Evolutionary conservation across 108 stramenopile species (phyloP).

Genomic region (Mayamaea pseudoterrestris): DNA sequence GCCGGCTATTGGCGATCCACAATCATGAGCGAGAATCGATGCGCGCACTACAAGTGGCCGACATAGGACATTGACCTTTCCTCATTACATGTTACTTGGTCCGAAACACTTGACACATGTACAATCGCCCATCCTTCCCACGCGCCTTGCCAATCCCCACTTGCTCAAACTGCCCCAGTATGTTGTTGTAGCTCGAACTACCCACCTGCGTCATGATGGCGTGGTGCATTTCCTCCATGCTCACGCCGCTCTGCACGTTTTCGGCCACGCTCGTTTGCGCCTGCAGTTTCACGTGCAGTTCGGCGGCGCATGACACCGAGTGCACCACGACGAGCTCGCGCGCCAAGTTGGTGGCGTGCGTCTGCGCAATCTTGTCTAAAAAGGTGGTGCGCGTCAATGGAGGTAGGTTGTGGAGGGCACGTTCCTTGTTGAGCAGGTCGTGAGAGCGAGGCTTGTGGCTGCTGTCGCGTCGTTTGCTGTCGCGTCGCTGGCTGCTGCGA

Average conservation of each 20-base stretch:
- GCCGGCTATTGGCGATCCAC: too few species aligned
- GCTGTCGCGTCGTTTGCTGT: too few species aligned
- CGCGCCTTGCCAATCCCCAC: slow-evolving; percentile 1
- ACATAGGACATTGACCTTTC: too few species aligned
- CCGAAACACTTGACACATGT: slow-evolving; percentile 2
- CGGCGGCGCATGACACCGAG: too few species aligned
- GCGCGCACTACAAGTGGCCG: too few species aligned
- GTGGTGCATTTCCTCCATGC: slow-evolving; percentile 1
- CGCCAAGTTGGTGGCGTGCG: neutral
- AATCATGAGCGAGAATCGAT: too few species aligned
- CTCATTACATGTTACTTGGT: too few species aligned
- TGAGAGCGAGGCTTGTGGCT: too few species aligned
- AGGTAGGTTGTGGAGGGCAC: neutral
- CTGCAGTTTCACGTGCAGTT: too few species aligned
- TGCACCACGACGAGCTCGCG: neutral
- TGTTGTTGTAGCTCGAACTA: neutral
- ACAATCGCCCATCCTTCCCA: neutral
- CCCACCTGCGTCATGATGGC: neutral
- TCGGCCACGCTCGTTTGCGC: neutral
- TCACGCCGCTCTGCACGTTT: neutral
- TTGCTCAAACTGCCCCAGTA: neutral
- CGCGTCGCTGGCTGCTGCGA: too few species aligned
- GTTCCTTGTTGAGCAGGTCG: slow-evolving; percentile 2
- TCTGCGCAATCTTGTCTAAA: neutral
- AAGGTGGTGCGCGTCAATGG: neutral